Base-by-base conservation (phyloP, 2,329 filamentous ascomycete species). In the Rhynchosporium agropyri region DNA sequence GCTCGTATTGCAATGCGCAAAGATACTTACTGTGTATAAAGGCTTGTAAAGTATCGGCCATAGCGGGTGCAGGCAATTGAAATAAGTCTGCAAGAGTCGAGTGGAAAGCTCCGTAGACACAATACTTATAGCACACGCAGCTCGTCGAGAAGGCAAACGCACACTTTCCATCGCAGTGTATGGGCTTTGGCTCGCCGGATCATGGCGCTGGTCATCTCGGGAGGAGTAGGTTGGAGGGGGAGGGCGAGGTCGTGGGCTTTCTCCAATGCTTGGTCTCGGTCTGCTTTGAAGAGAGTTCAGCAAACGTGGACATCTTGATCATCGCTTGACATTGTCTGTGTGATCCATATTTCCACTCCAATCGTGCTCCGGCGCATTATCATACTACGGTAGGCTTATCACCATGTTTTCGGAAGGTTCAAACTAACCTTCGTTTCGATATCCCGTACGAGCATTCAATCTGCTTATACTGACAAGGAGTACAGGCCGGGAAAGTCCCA, bases 11-110 rank as follows among this genome's bases (percentile, higher is more conserved):
- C 9, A 3, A 3, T 20, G 43, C 13, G 15, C n/a, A 28, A 26
- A 46, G n/a, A 36, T 4, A 33, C 51, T 20, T 26, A 54, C 51
- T 13, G 64, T 65, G 54, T 73, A 73, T 26, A 73, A 61, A 13
- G 71, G 71, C 48, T 73, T 74, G 63, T 74, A 74, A 13, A 73
- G 63, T 4, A 74, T 58, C 8, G 71, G 72, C 72, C 71, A 74
- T 42, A 72, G 51, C 6, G 71, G 72, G 65, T 73, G 72, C 20
- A 74, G 69, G 31, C 65, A 73, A 50, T 70, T 68, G 58, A 73
- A 74, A 54, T 71, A 73, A 4, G 66, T 70, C 36, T 72, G 69
- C 38, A 74, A 68, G 3, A 74, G 60, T 42, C 68, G 62, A n/a
- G 68, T 70, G 6, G 70, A 68, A 8, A 67, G 48, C 9, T 70